Evolutionary conservation across 331 rosid genomes (phyloP).

Genomic region (Acacia pycnantha): DNA sequence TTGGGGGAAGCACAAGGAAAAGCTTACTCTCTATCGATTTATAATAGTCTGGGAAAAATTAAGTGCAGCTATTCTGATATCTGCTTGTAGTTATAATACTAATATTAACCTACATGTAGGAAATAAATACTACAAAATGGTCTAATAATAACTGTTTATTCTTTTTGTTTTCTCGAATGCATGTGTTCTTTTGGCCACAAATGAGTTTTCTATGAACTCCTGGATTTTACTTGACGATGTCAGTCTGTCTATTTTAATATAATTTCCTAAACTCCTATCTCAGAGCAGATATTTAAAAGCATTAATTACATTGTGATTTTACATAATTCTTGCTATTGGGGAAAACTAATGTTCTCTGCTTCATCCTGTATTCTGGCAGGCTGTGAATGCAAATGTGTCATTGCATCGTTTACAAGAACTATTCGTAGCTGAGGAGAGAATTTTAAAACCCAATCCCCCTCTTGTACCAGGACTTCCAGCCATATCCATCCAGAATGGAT

Average conservation of each 20-base stretch:
- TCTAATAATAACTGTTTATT: neutral
- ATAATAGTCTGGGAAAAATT: neutral
- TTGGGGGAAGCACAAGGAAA: neutral
- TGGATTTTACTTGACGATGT: neutral
- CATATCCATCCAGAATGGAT: slow-evolving; percentile 72
- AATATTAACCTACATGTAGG: neutral
- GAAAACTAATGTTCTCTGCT: neutral
- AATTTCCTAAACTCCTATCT: neutral
- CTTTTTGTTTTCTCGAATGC: neutral
- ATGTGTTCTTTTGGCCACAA: neutral
- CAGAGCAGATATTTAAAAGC: neutral
- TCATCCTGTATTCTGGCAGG: slow-evolving; percentile 44
- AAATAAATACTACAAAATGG: neutral
- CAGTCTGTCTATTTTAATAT: neutral
- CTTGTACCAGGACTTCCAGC: slow-evolving; percentile 68
- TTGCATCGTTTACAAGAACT: slow-evolving; percentile 85
- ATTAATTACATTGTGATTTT: neutral
- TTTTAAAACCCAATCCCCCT: slow-evolving; percentile 59
- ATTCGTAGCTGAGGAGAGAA: slow-evolving; percentile 66
- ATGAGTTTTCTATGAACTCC: neutral
- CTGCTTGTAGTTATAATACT: neutral
- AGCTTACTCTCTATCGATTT: neutral
- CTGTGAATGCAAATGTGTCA: slow-evolving; percentile 82
- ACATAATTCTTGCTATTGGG: neutral
- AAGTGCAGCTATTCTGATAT: neutral